A percentile compares a stretch with the other conserved stretches of the same genome.
Conservation (phyloP, 2,329 filamentous ascomycete species). For the Cercospora canescens region DNA sequence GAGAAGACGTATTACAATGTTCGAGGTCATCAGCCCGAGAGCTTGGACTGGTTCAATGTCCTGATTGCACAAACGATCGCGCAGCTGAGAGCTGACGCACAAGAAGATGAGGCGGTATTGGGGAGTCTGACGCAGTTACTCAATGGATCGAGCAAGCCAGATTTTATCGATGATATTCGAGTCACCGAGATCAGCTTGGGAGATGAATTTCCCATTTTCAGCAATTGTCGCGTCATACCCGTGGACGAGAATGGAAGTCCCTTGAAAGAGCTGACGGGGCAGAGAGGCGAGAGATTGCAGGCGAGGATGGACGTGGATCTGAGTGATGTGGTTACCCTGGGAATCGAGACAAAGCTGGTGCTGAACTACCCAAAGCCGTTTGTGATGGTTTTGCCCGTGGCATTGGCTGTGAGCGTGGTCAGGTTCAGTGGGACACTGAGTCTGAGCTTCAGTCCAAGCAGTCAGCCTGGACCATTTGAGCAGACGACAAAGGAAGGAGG, state of each 20-base stretch:
- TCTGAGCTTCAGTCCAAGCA: slow-evolving; percentile 82
- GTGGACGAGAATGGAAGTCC: slow-evolving; percentile 75
- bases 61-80: slow-evolving; percentile 94
- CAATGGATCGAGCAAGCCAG: slow-evolving; percentile 80
- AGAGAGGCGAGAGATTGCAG: slow-evolving; percentile 72
- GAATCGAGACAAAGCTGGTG: slow-evolving; percentile 88
- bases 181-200: slow-evolving; percentile 92
- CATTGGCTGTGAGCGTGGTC: slow-evolving; percentile 85
- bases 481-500: slow-evolving; percentile 20
- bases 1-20: slow-evolving; percentile 98
- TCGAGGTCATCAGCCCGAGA: slow-evolving; percentile 92
- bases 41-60: slow-evolving; percentile 98
- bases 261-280: slow-evolving; percentile 43
- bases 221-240: slow-evolving; percentile 93
- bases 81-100: slow-evolving; percentile 88
- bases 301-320: slow-evolving; percentile 96
- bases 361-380: slow-evolving; percentile 92
- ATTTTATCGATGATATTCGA: slow-evolving; percentile 89
- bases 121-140: slow-evolving; percentile 79
- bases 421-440: slow-evolving; percentile 93
- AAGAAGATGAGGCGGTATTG: slow-evolving; percentile 87
- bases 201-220: slow-evolving; percentile 98
- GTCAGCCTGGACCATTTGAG: slow-evolving; percentile 35
- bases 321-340: slow-evolving; percentile 92
- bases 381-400: slow-evolving; percentile 87